Evolutionary conservation across 2,329 filamentous ascomycete genomes (phyloP).

Genomic region (Septoria linicola): DNA sequence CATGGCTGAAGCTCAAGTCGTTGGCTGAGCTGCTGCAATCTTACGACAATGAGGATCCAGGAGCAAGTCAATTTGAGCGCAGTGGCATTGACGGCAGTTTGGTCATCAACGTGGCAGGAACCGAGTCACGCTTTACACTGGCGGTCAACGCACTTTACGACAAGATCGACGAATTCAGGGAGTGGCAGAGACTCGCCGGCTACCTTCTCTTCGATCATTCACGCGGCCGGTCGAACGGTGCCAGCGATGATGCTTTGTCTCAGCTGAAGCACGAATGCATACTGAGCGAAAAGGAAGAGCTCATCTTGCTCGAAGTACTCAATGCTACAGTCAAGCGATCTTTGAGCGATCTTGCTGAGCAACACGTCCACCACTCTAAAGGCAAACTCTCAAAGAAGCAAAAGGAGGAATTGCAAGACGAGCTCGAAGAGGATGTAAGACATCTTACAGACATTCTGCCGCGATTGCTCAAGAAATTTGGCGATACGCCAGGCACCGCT

Average conservation of each 20-base stretch:
- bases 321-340: conserved; percentile 76
- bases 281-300: conserved; percentile 73
- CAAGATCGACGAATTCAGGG: conserved; percentile 72
- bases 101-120: conserved; percentile 61
- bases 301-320: conserved; percentile 81
- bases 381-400: conserved; percentile 58
- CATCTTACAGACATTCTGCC: conserved; percentile 78
- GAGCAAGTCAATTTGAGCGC: conserved; percentile 50
- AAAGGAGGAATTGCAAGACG: conserved; percentile 63
- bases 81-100: conserved; percentile 39
- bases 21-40: conserved; percentile 77
- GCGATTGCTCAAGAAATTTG: conserved; percentile 85
- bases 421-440: conserved; percentile 75
- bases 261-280: conserved; percentile 71
- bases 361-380: conserved; percentile 53
- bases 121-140: conserved; percentile 80
- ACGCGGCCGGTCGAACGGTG: conserved; percentile 49
- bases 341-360: conserved; percentile 65
- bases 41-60: conserved; percentile 64
- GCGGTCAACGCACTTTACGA: conserved; percentile 85
- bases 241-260: conserved; percentile 59
- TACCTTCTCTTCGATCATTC: conserved; percentile 94
- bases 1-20: conserved; percentile 91
- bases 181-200: conserved; percentile 85
- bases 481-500: conserved; percentile 81